Conservation (phyloP, 192 early-diverging fungal species). For the Podila verticillata region DNA sequence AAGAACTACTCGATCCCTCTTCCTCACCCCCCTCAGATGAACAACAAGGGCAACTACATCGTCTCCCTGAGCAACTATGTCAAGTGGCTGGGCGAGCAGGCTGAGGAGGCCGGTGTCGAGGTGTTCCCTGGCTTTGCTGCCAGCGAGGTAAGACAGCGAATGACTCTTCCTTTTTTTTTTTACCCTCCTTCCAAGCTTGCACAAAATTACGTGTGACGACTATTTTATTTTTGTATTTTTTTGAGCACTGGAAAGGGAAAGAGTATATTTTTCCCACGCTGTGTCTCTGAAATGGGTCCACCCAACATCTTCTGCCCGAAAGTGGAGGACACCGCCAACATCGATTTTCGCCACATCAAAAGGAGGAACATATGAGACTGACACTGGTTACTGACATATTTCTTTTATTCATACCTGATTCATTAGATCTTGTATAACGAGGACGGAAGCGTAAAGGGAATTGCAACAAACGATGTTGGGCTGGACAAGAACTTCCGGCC, state of each 20-base stretch:
- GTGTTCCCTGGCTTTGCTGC: conserved; percentile 94
- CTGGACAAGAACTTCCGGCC: conserved; percentile 88
- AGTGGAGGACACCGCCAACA: neutral
- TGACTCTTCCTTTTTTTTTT: neutral
- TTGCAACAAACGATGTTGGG: conserved; percentile 96
- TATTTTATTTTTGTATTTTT: neutral
- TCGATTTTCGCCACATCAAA: neutral
- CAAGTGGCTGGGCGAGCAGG: conserved; percentile 96
- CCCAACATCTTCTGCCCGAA: conserved; percentile 33
- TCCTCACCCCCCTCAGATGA: conserved; percentile 94
- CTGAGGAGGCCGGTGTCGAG: conserved; percentile 95
- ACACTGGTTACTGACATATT: too few species aligned
- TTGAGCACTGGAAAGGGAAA: neutral
- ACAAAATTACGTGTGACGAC: neutral
- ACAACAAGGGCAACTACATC: conserved; percentile 97
- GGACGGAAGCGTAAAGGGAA: conserved; percentile 92
- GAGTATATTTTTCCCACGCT: neutral
- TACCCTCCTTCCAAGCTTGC: conserved; percentile 15
- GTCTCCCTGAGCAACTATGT: conserved; percentile 94
- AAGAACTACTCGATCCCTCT: conserved; percentile 79
- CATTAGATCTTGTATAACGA: conserved; percentile 81
- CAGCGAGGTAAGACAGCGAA: conserved; percentile 67
- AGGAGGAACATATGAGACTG: neutral
- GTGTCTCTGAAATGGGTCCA: conserved; percentile 40
- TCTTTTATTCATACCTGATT: neutral